Conservation (phyloP, 495 filamentous ascomycete genomes). For the Aeminium ludgeri region DNA sequence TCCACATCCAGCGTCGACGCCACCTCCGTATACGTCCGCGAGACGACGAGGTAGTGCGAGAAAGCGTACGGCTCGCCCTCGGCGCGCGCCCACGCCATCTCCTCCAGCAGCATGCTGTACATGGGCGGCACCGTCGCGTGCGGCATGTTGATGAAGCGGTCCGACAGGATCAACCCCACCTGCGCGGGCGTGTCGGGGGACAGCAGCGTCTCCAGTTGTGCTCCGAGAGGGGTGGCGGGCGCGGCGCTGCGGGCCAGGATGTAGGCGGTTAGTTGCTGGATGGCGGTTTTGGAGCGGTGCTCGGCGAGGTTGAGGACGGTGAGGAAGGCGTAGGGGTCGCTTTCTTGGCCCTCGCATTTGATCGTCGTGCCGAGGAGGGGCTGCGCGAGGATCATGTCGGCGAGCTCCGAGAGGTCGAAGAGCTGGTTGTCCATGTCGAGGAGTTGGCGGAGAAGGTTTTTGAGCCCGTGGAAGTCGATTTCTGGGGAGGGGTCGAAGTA, state of each 20-base stretch:
- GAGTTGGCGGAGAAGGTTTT: constrained; percentile 80
- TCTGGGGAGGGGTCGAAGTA: constrained; percentile 88
- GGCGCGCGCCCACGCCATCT: constrained; percentile 75
- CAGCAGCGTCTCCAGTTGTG: constrained; percentile 66
- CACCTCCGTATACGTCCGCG: constrained; percentile 79
- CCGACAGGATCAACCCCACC: constrained; percentile 73
- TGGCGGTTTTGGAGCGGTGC: constrained; percentile 54
- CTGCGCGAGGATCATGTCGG: constrained; percentile 80
- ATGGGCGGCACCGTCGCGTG: constrained; percentile 81
- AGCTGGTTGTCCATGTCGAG: constrained; percentile 73
- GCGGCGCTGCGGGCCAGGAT: constrained; percentile 40
- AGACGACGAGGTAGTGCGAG: constrained; percentile 79
- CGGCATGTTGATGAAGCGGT: constrained; percentile 90
- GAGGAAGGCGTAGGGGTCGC: constrained; percentile 87
- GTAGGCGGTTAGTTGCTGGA: constrained; percentile 56
- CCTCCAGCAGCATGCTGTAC: constrained; percentile 89
- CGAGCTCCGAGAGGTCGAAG: constrained; percentile 70
- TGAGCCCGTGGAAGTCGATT: constrained; percentile 89
- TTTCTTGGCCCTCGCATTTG: constrained; percentile 86
- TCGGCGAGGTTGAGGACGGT: constrained; percentile 73
- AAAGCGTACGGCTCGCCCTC: constrained; percentile 89
- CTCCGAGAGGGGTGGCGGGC: constrained; percentile 67
- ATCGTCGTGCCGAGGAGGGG: constrained; percentile 81
- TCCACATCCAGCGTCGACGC: constrained; percentile 60
- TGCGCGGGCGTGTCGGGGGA: constrained; percentile 34